A percentile compares a stretch with the other conserved stretches of the same genome.
phyloP scores from a whole-genome alignment of 2,329 filamentous ascomycete species.

The Fusarium proliferatum region DNA sequence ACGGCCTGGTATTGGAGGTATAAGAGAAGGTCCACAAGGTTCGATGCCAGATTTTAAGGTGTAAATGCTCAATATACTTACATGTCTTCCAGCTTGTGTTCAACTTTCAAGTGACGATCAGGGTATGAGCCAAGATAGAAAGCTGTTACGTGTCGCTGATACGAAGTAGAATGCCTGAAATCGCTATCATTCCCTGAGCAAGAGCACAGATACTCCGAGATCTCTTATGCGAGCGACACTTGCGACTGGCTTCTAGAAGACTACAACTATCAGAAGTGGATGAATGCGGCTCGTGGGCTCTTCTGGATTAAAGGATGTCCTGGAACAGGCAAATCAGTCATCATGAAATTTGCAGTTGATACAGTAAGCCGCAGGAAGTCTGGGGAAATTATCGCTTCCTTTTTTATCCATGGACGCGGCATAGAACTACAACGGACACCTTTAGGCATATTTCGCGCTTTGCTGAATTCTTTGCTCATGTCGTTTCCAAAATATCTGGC shows the following conservation, averaged over 20 bases:
- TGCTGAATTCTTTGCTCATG: neutral
- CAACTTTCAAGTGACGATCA: neutral
- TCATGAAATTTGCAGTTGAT: neutral
- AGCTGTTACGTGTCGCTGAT: neutral
- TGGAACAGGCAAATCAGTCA: neutral
- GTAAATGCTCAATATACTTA: neutral
- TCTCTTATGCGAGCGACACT: neutral
- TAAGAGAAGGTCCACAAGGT: fast-evolving
- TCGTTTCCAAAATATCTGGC: neutral
- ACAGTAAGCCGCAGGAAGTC: neutral
- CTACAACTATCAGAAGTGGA: neutral
- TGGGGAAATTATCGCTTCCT: neutral
- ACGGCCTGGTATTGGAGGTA: fast-evolving
- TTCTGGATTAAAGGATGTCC: slow-evolving; percentile 1
- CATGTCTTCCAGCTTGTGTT: neutral
- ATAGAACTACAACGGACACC: fast-evolving
- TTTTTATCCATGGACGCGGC: neutral
- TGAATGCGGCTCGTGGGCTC: neutral
- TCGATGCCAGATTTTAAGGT: too few species aligned
- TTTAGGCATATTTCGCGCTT: neutral
- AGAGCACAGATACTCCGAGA: neutral
- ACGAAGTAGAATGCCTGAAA: fast-evolving
- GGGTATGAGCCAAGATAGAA: fast-evolving
- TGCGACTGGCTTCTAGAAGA: neutral
- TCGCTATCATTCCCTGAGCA: neutral